Conservation (phyloP, 768 basidiomycete genomes). For the Tricholoma sp. region DNA sequence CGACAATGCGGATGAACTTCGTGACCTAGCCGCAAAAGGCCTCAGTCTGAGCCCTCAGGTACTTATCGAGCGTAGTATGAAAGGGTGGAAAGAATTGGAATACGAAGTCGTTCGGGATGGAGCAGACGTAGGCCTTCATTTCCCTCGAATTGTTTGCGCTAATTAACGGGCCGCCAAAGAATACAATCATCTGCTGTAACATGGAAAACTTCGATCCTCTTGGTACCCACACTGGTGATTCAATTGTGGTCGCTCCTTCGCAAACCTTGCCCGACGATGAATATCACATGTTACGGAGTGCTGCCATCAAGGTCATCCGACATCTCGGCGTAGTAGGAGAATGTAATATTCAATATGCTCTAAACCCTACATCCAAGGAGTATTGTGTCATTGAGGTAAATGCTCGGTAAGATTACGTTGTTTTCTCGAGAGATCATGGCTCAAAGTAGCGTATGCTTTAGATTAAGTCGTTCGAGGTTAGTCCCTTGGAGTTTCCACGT, state of each 20-base stretch:
- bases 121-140: constrained; percentile 70
- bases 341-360: constrained; percentile 98
- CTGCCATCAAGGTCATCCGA: constrained; percentile 93
- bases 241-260: constrained; percentile 97
- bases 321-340: constrained; percentile 91
- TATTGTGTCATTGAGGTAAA: constrained; percentile 99
- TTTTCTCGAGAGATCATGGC: constrained; percentile 4
- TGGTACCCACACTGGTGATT: constrained; percentile 98
- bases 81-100: constrained; percentile 99
- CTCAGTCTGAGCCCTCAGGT: constrained; percentile 92
- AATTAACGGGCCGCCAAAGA: constrained; percentile 39
- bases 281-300: constrained; percentile 98
- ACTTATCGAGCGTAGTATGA: constrained; percentile 95
- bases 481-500: constrained; percentile 7
- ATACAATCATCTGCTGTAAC: constrained; percentile 99
- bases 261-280: constrained; percentile 97
- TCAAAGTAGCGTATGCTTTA: constrained; percentile 14
- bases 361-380: constrained; percentile 88
- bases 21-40: constrained; percentile 89
- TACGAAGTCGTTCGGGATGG: constrained; percentile 98
- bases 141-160: neutral
- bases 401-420: constrained; percentile 57
- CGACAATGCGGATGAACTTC: constrained; percentile 88
- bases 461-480: constrained; percentile 77
- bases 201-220: constrained; percentile 99